A percentile compares a stretch with the other conserved stretches of the same genome.
Evolutionary conservation across 2,329 filamentous ascomycete genomes (phyloP).

Genomic region (Scortechinia acanthostroma): DNA sequence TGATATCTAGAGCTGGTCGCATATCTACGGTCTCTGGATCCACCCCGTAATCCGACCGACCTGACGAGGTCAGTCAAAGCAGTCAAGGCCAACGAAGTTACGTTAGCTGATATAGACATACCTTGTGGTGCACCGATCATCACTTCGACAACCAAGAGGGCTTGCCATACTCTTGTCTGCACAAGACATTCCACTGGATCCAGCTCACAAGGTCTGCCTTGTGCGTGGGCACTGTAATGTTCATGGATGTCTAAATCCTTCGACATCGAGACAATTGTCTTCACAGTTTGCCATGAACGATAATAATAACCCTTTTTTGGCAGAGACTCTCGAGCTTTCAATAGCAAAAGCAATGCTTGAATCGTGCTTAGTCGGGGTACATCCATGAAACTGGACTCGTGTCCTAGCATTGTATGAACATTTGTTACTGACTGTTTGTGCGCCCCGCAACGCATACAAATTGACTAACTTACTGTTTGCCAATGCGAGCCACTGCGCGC

Average conservation of each 20-base stretch:
- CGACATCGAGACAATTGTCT: slow-evolving; percentile 85
- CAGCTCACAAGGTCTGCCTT: slow-evolving; percentile 64
- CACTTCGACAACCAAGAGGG: slow-evolving; percentile 75
- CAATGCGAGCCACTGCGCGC: slow-evolving; percentile 86
- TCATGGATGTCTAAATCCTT: slow-evolving; percentile 86
- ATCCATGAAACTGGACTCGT: slow-evolving; percentile 90
- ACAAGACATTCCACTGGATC: slow-evolving; percentile 70
- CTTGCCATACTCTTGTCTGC: slow-evolving; percentile 85
- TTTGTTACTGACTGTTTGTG: not conserved
- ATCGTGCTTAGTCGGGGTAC: slow-evolving; percentile 83
- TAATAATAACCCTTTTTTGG: slow-evolving; percentile 94
- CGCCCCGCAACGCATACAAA: not conserved
- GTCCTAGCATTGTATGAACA: slow-evolving; percentile 49
- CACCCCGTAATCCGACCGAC: slow-evolving; percentile 68
- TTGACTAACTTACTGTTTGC: slow-evolving; percentile 65
- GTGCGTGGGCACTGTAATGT: slow-evolving; percentile 72
- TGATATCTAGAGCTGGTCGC: slow-evolving; percentile 52
- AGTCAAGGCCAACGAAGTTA: not conserved
- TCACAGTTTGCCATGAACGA: slow-evolving; percentile 92
- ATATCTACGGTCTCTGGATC: slow-evolving; percentile 72
- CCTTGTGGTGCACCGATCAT: slow-evolving; percentile 94
- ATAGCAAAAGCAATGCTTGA: slow-evolving; percentile 76
- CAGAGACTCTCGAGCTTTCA: slow-evolving; percentile 86
- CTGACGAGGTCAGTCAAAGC: slow-evolving; percentile 42
- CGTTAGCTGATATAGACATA: slow-evolving; percentile 25